phyloP scores from a whole-genome alignment of 2,329 filamentous ascomycete genomes.

The Pseudogymnoascus sp. region DNA sequence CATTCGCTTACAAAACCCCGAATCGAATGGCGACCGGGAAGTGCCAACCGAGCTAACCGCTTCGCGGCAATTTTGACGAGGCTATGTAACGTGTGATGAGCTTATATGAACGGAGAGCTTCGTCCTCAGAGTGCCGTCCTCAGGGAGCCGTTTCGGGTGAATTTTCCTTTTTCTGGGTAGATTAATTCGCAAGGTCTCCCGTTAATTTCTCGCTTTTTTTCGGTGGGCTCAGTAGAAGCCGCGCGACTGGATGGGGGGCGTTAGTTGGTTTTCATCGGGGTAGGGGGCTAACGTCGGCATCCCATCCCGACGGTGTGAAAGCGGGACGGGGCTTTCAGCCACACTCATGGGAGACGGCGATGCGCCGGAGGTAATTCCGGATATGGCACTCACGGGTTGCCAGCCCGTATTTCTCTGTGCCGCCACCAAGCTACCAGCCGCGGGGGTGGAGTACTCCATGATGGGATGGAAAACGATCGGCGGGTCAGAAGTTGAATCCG shows the following conservation, averaged over 20 bases:
- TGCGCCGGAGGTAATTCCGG: neutral
- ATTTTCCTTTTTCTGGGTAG: neutral
- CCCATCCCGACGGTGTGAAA: neutral
- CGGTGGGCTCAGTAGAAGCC: neutral
- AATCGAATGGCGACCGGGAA: neutral
- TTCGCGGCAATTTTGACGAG: slow-evolving; percentile 9
- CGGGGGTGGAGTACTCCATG: neutral
- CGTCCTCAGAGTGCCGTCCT: neutral
- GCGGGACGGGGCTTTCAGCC: neutral
- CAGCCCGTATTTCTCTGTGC: neutral
- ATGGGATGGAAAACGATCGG: neutral
- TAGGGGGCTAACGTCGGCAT: neutral
- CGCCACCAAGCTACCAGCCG: neutral
- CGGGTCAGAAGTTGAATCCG: neutral
- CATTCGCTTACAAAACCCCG: slow-evolving; percentile 1
- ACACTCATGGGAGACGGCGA: neutral
- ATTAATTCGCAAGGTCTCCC: neutral
- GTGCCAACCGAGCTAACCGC: slow-evolving; percentile 4
- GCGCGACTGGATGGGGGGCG: neutral
- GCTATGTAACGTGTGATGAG: slow-evolving; percentile 8
- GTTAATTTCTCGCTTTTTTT: neutral
- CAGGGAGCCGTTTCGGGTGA: neutral
- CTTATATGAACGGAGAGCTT: slow-evolving; percentile 9
- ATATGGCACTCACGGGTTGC: neutral
- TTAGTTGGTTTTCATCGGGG: neutral